Evolutionary conservation across 495 filamentous ascomycete genomes (phyloP).

Genomic region (Evernia prunastri): DNA sequence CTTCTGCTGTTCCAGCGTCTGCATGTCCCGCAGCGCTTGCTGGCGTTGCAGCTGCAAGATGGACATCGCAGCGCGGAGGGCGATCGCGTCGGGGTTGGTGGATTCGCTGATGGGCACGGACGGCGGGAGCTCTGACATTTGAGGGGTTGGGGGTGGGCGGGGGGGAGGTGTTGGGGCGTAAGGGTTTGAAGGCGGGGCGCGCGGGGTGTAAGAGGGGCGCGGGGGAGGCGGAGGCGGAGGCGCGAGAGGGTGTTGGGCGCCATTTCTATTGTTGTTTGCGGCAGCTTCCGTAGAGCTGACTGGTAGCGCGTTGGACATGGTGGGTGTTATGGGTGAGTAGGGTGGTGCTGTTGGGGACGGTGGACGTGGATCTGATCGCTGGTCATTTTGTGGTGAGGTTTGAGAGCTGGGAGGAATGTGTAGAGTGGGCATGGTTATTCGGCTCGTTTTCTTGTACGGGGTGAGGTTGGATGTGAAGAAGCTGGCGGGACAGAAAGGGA

Average conservation of each 20-base stretch:
- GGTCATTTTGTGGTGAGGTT: background rate
- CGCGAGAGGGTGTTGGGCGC: background rate
- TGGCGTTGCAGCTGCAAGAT: slow-evolving; percentile 77
- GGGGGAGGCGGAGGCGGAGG: background rate
- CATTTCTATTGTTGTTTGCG: background rate
- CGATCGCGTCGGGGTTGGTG: slow-evolving; percentile 76
- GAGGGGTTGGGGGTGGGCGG: background rate
- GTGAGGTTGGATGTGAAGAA: background rate
- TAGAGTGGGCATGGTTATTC: slow-evolving; percentile 1
- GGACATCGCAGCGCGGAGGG: slow-evolving; percentile 69
- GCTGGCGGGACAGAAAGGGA: background rate
- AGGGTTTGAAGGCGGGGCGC: background rate
- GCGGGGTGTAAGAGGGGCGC: background rate
- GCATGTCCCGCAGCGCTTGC: slow-evolving; percentile 65
- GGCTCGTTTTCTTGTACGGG: background rate
- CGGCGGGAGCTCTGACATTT: slow-evolving; percentile 30
- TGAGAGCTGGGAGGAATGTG: background rate
- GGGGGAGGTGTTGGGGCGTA: background rate
- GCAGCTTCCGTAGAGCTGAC: background rate
- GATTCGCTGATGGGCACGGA: slow-evolving; percentile 66
- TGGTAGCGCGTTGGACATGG: slow-evolving; percentile 23
- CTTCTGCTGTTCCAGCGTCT: slow-evolving; percentile 56
- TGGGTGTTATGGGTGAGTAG: slow-evolving; percentile 28
- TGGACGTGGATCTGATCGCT: slow-evolving; percentile 4
- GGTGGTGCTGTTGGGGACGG: slow-evolving; percentile 25